Evolutionary conservation across 768 basidiomycete species (phyloP), one percentile per base, ranked within the genome.

Genomic region (Lactarius trivialis): DNA sequence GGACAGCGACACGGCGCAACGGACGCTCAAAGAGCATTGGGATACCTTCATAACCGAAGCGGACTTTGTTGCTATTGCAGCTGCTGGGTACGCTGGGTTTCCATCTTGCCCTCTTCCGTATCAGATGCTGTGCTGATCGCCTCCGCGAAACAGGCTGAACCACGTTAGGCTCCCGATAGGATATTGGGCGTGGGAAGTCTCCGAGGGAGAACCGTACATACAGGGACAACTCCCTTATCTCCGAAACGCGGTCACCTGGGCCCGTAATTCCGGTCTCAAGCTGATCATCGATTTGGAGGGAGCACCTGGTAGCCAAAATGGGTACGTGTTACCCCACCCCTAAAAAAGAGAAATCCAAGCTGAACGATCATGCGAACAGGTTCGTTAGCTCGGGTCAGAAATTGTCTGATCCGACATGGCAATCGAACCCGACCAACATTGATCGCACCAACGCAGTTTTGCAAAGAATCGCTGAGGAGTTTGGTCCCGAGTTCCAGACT

Each of bases 101-200:
- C 53, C 11, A 9, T 28, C 9, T 51, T 7, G 2, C 28, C n/a
- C 21, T 7, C n/a, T 19, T 24, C n/a, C 4, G 30, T 28, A 33
- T 48, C 28, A 28, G 15, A 19, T 48, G 45, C n/a, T n/a, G n/a
- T n/a, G n/a, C 14, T 34, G 21, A 60, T 67, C 51, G 12, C 58
- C 34, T 34, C 56, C 60, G 53, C 7, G 19, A 51, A 51, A 36
- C 68, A 89, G 89, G 14, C 75, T 92, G 60, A 92, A 92, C 69
- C 89, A 91, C 71, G 86, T 93, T n/a, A 83, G 91, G 41, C 68
- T 93, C 36, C 91, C 91, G 19, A 89, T 95, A 53, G 93, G 92
- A 17, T 96, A 90, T 72, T 95, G 91, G 91, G 91, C 89, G 2
- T 92, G 87, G 69, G 90, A 94, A 63, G 84, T 92, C 49, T 79